Evolutionary conservation across 192 early-diverging fungal species (phyloP).

Genomic region (Dissophora ornata): DNA sequence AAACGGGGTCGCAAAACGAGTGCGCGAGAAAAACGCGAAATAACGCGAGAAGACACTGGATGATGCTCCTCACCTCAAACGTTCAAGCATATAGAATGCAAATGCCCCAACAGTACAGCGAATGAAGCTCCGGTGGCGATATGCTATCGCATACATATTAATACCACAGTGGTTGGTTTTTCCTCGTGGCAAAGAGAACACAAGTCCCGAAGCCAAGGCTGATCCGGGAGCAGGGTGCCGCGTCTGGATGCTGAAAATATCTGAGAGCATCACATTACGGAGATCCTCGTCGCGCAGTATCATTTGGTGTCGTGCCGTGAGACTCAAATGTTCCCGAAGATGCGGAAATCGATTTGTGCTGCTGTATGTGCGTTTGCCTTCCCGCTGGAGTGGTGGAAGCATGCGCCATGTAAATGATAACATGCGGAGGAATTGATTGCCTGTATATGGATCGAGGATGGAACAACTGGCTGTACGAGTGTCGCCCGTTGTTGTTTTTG

Average conservation of each 20-base stretch:
- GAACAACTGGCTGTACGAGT: neutral
- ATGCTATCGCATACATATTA: constrained; percentile 16
- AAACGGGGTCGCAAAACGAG: no score
- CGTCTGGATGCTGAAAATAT: constrained; percentile 8
- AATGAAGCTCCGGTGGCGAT: constrained; percentile 27
- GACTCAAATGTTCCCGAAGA: constrained; percentile 15
- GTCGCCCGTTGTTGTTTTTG: neutral
- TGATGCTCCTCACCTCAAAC: constrained; percentile 21
- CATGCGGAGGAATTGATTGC: constrained; percentile 4
- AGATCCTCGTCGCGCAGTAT: constrained; percentile 29
- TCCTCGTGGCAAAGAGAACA: constrained; percentile 23
- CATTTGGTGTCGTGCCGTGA: constrained; percentile 31
- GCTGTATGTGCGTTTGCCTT: constrained; percentile 11
- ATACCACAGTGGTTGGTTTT: constrained; percentile 29
- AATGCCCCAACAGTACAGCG: constrained; percentile 37
- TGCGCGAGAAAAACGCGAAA: no score
- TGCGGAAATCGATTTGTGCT: constrained; percentile 6
- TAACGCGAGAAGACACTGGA: no score
- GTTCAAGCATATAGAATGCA: constrained; percentile 39
- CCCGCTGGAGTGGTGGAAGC: neutral
- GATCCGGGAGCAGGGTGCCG: constrained; percentile 16
- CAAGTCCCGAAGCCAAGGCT: constrained; percentile 13
- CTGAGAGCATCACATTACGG: constrained; percentile 26
- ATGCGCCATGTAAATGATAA: constrained; percentile 4
- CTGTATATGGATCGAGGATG: constrained; percentile 13